Evolutionary conservation across 2,329 filamentous ascomycete species (phyloP).

Genomic region (Thelonectria discophora): DNA sequence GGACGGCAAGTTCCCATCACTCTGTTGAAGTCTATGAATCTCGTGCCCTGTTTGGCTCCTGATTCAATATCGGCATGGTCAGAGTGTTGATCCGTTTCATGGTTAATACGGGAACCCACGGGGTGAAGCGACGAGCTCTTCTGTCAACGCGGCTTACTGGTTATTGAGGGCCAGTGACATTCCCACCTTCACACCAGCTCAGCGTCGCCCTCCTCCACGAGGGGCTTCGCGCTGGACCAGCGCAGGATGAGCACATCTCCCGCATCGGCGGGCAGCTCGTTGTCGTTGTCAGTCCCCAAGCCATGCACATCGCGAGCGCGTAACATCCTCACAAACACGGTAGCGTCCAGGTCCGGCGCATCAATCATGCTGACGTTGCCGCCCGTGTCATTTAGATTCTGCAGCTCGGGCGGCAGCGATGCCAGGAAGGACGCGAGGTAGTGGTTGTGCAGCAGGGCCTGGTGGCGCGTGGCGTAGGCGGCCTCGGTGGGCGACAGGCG

Average conservation of each 20-base stretch:
- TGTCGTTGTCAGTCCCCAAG: conserved; percentile 71
- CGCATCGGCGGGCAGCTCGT: conserved; percentile 64
- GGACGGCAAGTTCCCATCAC: no score
- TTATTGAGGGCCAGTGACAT: no score
- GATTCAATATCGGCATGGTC: no score
- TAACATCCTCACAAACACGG: conserved; percentile 84
- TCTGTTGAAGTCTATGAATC: no score
- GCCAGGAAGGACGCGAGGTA: conserved; percentile 86
- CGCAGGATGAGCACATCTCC: conserved; percentile 74
- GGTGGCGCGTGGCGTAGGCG: conserved; percentile 85
- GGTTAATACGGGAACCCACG: no score
- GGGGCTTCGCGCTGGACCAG: conserved; percentile 76
- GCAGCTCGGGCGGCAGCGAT: conserved; percentile 80
- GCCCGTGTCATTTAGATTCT: conserved; percentile 88
- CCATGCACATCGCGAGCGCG: conserved; percentile 67
- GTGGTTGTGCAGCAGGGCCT: conserved; percentile 83
- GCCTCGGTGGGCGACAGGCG: conserved; percentile 81
- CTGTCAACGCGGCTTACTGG: no score
- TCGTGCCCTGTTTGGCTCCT: no score
- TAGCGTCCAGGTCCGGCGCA: conserved; percentile 79
- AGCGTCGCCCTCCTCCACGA: conserved; percentile 64
- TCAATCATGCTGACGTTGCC: conserved; percentile 95
- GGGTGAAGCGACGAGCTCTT: no score
- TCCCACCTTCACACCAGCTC: conserved; percentile 62
- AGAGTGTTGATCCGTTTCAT: no score